These are phyloP conservation scores for Terana coerulea DNA, from an alignment of 768 basidiomycete species.

Conservation along the genomic window DNA sequence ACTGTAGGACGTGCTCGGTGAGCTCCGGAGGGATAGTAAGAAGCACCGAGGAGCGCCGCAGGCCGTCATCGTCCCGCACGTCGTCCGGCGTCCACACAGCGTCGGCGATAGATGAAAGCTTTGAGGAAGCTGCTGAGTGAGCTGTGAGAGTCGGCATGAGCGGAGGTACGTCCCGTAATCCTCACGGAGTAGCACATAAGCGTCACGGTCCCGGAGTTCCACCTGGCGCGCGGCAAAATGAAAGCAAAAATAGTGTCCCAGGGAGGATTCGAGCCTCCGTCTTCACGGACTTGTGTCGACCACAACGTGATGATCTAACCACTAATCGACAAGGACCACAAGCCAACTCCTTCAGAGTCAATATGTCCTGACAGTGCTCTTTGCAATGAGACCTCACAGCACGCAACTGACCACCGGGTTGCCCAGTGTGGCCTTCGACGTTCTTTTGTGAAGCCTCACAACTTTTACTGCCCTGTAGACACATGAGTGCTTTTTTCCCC, in stretches of 20 bases:
- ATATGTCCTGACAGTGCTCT: too few species aligned
- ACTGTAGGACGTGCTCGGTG: constrained; percentile 50
- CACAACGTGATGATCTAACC: constrained; percentile 20
- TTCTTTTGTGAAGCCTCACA: too few species aligned
- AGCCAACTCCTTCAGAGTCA: too few species aligned
- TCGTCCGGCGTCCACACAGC: not conserved
- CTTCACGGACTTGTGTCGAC: constrained; percentile 16
- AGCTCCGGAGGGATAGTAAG: constrained; percentile 51
- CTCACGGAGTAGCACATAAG: not conserved
- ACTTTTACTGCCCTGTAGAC: too few species aligned
- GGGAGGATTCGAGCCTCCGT: constrained; percentile 18
- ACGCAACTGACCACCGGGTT: too few species aligned
- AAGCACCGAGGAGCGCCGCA: constrained; percentile 1
- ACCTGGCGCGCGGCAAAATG: not conserved
- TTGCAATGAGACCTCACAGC: too few species aligned
- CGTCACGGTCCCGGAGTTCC: not conserved
- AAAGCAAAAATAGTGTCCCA: constrained; percentile 11
- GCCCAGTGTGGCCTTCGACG: too few species aligned
- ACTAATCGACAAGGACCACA: constrained; percentile 19
- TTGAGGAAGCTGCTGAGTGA: not conserved
- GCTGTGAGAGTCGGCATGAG: not conserved
- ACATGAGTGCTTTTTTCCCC: too few species aligned
- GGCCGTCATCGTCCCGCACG: not conserved
- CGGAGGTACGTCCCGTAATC: not conserved
- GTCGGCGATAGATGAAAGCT: not conserved